Conservation (phyloP, 768 basidiomycete genomes). For the Cyclocybe cylindracea region DNA sequence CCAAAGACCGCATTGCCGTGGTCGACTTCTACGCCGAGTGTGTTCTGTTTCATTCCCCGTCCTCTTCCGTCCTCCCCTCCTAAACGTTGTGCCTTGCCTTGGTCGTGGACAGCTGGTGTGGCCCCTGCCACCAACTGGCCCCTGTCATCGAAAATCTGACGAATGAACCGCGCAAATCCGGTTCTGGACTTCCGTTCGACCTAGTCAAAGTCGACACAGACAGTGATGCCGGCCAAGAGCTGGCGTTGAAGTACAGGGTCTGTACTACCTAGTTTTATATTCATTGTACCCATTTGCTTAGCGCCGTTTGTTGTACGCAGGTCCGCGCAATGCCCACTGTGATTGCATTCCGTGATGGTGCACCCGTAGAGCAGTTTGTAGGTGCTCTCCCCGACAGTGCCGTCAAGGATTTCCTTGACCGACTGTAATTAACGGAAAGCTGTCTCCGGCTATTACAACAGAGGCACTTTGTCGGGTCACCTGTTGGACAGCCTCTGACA, state of each 20-base stretch:
- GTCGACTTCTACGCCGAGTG: constrained; percentile 86
- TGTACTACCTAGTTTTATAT: constrained; percentile 9
- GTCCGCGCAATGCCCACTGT: constrained; percentile 80
- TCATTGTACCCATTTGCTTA: not conserved
- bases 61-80: not conserved
- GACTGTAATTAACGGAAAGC: constrained; percentile 25
- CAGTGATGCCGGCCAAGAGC: constrained; percentile 48
- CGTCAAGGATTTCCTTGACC: constrained; percentile 47
- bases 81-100: not conserved
- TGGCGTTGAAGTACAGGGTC: constrained; percentile 57
- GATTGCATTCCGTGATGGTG: constrained; percentile 70
- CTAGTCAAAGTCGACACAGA: constrained; percentile 71
- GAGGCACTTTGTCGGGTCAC: not conserved
- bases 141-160: constrained; percentile 69
- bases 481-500: not conserved
- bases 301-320: constrained; percentile 33
- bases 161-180: constrained; percentile 43
- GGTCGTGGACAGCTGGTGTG: constrained; percentile 67
- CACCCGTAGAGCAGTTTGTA: constrained; percentile 58
- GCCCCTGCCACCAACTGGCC: constrained; percentile 72
- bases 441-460: too few species aligned
- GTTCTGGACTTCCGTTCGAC: constrained; percentile 61
- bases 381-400: constrained; percentile 53
- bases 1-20: constrained; percentile 56
- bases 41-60: constrained; percentile 22